phyloP scores from a whole-genome alignment of 139 green algal genomes.

The Chlorella sorokiniana region DNA sequence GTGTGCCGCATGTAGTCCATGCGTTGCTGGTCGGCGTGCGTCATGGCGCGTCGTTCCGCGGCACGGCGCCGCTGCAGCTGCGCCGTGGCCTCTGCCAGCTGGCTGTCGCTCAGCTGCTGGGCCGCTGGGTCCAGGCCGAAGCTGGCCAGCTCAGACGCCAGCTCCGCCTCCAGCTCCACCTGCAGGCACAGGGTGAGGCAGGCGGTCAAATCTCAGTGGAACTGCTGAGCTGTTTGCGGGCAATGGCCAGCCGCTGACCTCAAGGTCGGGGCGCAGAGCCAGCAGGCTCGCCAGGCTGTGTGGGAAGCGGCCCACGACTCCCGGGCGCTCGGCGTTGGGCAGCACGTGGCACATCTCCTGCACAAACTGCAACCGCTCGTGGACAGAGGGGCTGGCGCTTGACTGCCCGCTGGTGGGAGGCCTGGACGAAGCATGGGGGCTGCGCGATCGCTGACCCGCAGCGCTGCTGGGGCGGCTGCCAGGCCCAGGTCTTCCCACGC shows the following conservation, averaged over 20 bases:
- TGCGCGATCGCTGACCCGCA: not conserved
- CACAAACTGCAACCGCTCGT: constrained; percentile 13
- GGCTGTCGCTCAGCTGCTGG: constrained; percentile 3
- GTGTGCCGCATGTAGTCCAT: constrained; percentile 37
- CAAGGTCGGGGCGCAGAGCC: constrained; percentile 1
- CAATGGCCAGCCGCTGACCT: not conserved
- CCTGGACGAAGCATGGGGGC: not conserved
- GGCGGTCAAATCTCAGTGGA: not conserved
- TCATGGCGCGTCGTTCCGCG: not conserved
- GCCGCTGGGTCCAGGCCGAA: constrained; percentile 5
- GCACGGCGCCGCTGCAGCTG: constrained; percentile 21
- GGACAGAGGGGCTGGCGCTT: not conserved
- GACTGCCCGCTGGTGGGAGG: not conserved
- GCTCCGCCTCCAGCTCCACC: constrained; percentile 38
- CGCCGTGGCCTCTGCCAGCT: constrained; percentile 19
- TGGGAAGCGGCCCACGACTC: constrained; percentile 29
- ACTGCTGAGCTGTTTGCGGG: not conserved
- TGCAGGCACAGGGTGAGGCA: not conserved
- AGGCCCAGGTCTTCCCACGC: no score
- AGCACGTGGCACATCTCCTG: constrained; percentile 19
- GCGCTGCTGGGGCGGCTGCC: constrained; percentile 4
- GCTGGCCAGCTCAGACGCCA: constrained; percentile 21
- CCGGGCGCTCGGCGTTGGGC: constrained; percentile 25
- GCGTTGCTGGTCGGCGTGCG: not conserved
- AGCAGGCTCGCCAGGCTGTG: constrained; percentile 31